A percentile compares a stretch with the other conserved stretches of the same genome.
phyloP scores from a whole-genome alignment of 2,329 filamentous ascomycete genomes.

The Xylaria sp. region DNA sequence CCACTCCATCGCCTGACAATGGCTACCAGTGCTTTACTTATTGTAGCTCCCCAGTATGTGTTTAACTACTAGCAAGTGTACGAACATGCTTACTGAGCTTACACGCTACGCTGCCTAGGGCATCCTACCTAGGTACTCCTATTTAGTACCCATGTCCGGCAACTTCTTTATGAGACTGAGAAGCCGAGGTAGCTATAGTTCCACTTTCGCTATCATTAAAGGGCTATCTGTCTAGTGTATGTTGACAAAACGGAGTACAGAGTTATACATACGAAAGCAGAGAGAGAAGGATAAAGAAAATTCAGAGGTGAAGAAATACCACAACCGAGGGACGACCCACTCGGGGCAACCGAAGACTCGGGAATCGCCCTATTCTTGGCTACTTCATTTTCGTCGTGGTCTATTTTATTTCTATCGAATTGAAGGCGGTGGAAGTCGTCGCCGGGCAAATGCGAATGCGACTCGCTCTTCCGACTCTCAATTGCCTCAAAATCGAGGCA shows the following conservation, averaged over 20 bases:
- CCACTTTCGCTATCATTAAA: background rate
- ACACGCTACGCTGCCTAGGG: too few species aligned
- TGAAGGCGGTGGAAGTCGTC: background rate
- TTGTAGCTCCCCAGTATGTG: background rate
- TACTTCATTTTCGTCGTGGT: background rate
- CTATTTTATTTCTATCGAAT: background rate
- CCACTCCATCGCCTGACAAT: conserved; percentile 6
- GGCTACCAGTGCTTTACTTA: too few species aligned
- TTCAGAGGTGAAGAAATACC: background rate
- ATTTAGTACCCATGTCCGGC: background rate
- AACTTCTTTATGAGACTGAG: conserved; percentile 23
- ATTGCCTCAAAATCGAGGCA: background rate
- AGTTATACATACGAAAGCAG: background rate
- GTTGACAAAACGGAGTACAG: background rate
- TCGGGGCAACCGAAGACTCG: conserved; percentile 14
- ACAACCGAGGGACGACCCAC: conserved; percentile 4
- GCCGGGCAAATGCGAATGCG: background rate
- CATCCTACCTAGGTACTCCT: too few species aligned
- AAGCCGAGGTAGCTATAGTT: conserved; percentile 27
- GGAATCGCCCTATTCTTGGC: background rate
- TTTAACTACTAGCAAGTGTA: background rate
- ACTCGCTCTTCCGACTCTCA: background rate
- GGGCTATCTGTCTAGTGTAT: background rate
- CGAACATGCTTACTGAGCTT: background rate
- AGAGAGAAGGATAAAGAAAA: background rate